Evolutionary conservation across 352 stramenopile genomes (phyloP).

Genomic region (Phytophthora cryptogea): DNA sequence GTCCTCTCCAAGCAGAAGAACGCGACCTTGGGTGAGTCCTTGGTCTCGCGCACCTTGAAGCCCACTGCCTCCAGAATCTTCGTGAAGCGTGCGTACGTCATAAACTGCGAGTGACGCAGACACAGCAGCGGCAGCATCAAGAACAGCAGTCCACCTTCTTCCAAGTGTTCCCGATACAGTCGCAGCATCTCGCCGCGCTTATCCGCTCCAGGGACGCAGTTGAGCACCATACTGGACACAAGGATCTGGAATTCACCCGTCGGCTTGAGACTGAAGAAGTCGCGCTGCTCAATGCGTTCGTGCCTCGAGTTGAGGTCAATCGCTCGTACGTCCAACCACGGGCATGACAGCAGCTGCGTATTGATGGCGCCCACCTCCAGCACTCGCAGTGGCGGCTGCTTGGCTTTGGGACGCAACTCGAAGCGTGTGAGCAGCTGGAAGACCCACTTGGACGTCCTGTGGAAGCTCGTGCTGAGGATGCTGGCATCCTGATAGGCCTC

Average conservation of each 20-base stretch:
- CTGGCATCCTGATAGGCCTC: conserved; percentile 95
- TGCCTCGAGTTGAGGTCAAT: conserved; percentile 95
- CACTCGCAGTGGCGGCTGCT: conserved; percentile 56
- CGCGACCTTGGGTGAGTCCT: conserved; percentile 79
- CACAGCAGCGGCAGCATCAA: conserved; percentile 81
- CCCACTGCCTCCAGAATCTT: conserved; percentile 74
- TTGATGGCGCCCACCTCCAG: conserved; percentile 96
- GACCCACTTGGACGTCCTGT: conserved; percentile 96
- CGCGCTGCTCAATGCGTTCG: conserved; percentile 89
- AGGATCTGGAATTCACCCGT: conserved; percentile 86
- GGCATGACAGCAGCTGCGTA: conserved; percentile 94
- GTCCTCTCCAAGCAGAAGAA: conserved; percentile 81
- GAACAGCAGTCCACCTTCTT: conserved; percentile 60
- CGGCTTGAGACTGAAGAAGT: conserved; percentile 90
- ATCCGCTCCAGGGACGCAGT: conserved; percentile 93
- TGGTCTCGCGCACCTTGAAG: conserved; percentile 69
- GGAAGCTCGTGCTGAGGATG: conserved; percentile 93
- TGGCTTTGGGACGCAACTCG: conserved; percentile 68
- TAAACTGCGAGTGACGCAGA: conserved; percentile 74
- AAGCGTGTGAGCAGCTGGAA: conserved; percentile 89
- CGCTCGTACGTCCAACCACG: conserved; percentile 91
- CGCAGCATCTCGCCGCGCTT: conserved; percentile 82
- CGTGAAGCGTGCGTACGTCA: conserved; percentile 71
- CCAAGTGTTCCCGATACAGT: conserved; percentile 63
- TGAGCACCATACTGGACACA: conserved; percentile 96